Conservation (phyloP, 208 protist genomes). For the Wallacemonas collosoma region DNA sequence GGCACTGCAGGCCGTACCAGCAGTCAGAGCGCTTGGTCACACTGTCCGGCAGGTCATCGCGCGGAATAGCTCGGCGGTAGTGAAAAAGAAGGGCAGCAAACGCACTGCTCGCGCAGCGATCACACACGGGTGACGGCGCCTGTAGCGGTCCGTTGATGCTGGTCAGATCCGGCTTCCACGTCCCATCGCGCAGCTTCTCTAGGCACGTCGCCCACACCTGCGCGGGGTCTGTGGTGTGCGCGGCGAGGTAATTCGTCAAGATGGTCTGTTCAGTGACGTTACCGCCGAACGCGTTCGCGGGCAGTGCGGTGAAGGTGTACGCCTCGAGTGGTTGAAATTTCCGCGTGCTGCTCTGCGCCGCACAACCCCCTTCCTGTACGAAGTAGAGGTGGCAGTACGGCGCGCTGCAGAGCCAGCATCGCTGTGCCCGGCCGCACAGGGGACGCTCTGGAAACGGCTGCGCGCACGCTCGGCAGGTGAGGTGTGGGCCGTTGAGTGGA, state of each 20-base stretch:
- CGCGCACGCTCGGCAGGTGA: constrained; percentile 47
- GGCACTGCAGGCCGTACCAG: constrained; percentile 89
- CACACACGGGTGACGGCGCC: constrained; percentile 52
- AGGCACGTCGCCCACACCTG: constrained; percentile 58
- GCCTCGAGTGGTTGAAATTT: constrained; percentile 28
- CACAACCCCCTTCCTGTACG: constrained; percentile 37
- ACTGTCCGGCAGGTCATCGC: constrained; percentile 48
- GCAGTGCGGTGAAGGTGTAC: constrained; percentile 30
- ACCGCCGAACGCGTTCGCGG: constrained; percentile 56
- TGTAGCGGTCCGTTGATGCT: constrained; percentile 49
- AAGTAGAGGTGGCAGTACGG: constrained; percentile 86
- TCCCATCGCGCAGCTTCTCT: constrained; percentile 33
- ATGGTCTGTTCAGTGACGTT: constrained; percentile 79
- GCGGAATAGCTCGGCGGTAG: constrained; percentile 65
- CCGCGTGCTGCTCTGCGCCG: neutral
- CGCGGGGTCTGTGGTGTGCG: constrained; percentile 30
- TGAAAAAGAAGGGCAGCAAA: constrained; percentile 81
- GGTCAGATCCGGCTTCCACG: constrained; percentile 68
- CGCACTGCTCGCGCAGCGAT: constrained; percentile 43
- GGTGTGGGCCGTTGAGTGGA: constrained; percentile 46
- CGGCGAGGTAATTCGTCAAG: constrained; percentile 58
- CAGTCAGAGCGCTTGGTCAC: constrained; percentile 78
- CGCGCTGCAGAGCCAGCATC: constrained; percentile 74
- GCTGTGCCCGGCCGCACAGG: constrained; percentile 67
- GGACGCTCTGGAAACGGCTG: constrained; percentile 72